Percentiles rank a stretch among this genome's conserved stretches.
Conservation (phyloP, 176 grass and related monocot species). For the Juncus inflexus region DNA sequence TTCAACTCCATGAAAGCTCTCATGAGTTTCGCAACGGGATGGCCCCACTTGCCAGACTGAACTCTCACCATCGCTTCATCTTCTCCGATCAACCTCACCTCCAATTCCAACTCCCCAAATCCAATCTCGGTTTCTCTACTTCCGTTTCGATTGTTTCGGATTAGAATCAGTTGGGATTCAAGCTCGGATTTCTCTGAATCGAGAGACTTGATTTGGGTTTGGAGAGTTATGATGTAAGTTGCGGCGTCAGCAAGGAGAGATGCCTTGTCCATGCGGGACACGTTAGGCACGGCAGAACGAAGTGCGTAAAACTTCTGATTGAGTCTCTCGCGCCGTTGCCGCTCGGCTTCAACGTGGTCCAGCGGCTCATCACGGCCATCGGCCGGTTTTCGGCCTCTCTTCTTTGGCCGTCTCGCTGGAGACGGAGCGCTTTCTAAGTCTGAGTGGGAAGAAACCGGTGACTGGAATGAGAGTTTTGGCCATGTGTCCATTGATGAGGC, state of each 20-base stretch:
- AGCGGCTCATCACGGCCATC: conserved; percentile 26
- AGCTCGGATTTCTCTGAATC: conserved; percentile 23
- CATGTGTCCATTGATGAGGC: no score
- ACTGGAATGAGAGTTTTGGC: no score
- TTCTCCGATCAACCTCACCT: conserved; percentile 18
- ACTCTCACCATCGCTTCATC: conserved; percentile 23
- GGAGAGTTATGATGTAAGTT: conserved; percentile 39
- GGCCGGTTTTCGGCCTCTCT: conserved; percentile 34
- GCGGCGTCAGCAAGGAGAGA: conserved; percentile 40
- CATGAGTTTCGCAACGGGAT: conserved; percentile 17
- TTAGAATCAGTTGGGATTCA: not conserved
- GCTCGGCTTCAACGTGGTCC: conserved; percentile 46
- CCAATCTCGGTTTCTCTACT: not conserved
- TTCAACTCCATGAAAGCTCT: not conserved
- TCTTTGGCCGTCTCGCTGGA: conserved; percentile 17
- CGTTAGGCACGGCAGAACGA: conserved; percentile 40
- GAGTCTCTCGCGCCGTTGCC: conserved; percentile 39
- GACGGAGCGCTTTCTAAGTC: conserved; percentile 16
- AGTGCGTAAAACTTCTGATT: conserved; percentile 50
- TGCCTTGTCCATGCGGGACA: conserved; percentile 52
- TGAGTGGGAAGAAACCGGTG: conserved; percentile 24
- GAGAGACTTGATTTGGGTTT: conserved; percentile 10
- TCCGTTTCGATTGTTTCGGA: not conserved
- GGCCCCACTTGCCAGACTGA: conserved; percentile 26
- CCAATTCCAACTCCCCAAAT: not conserved